Base-by-base conservation (phyloP, 2,329 filamentous ascomycete genomes). In the Paecilomyces dactylethromorphus region DNA sequence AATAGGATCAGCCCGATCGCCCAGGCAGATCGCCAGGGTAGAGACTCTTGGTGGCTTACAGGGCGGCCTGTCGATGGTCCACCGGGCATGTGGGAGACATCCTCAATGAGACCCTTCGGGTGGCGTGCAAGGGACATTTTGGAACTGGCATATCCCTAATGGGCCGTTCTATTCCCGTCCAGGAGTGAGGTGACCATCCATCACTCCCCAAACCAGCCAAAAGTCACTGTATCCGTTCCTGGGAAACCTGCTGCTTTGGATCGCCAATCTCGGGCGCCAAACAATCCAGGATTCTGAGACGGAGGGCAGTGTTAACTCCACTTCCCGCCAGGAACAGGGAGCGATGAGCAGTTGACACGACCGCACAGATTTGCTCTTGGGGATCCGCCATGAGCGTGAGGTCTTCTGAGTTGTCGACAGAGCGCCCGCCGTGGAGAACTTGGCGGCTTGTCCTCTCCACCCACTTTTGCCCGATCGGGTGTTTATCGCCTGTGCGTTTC, bases 1-100 rank as follows among this genome's bases (percentile, higher is more conserved):
- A 39, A 55, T 39, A 26, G 29, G 54, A 55, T 55, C 54, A 39
- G 33, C 54, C 54, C 32, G 54, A 55, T 55, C 54, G 35, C 18
- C 54, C 54, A n/a, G 22, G 53, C 26, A 55, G 54, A 55, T 55
- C 54, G 18, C 54, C 53, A 24, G 26, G 53, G 54, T 39, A 22
- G 50, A 52, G 21, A 24, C 50, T 50, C 45, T 33, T 13, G 32
- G 32, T 33, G 32, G 32, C 32, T 10, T 33, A 10, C 32, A 33
- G n/a, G n/a, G 12, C 10, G 32, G 32, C 32, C 12, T 8, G 45
- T 22, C 6, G 18, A n/a, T n/a, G 49, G 49, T 18, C 49, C 49
- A 51, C 49, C 4, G 49, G 45, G 22, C 45, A 51, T 51, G 45
- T 21, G 7, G 1, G n/a, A n/a, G n/a, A 18, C n/a, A 18, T 51